Evolutionary conservation across 2,329 filamentous ascomycete species (phyloP).

Genomic region (Nigrograna mackinnonii): DNA sequence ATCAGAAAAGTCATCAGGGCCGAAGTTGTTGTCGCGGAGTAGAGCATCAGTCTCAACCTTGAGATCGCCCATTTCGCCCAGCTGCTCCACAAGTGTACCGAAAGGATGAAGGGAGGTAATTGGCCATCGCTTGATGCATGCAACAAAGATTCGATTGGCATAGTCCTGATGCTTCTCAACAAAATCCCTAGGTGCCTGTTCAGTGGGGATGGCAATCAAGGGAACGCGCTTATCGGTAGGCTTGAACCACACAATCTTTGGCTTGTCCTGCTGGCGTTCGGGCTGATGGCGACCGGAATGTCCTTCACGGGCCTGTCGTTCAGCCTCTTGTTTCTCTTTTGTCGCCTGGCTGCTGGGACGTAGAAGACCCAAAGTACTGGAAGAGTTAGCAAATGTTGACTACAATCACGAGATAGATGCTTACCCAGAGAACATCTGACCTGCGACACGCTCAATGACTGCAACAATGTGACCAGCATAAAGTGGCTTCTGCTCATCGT

Average conservation of each 20-base stretch:
- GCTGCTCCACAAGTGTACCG: constrained; percentile 93
- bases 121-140: constrained; percentile 98
- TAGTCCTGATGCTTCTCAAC: constrained; percentile 99
- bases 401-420: constrained; percentile 13
- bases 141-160: constrained; percentile 96
- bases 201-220: constrained; percentile 95
- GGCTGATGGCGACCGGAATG: constrained; percentile 73
- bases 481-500: constrained; percentile 94
- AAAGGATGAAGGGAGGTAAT: constrained; percentile 99
- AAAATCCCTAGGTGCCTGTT: constrained; percentile 96
- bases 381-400: constrained; percentile 3
- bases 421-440: constrained; percentile 92
- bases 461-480: constrained; percentile 97
- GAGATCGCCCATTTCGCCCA: constrained; percentile 95
- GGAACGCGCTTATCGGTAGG: constrained; percentile 98
- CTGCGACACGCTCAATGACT: constrained; percentile 93
- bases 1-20: constrained; percentile 95
- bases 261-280: constrained; percentile 88
- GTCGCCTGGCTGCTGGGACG: constrained; percentile 97
- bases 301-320: constrained; percentile 88
- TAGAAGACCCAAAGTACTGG: constrained; percentile 83
- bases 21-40: constrained; percentile 97
- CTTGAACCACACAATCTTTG: constrained; percentile 99
- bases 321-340: constrained; percentile 98
- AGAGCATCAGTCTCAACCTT: constrained; percentile 98